phyloP scores from a whole-genome alignment of 306 rosid genomes.

The Urtica urens region DNA sequence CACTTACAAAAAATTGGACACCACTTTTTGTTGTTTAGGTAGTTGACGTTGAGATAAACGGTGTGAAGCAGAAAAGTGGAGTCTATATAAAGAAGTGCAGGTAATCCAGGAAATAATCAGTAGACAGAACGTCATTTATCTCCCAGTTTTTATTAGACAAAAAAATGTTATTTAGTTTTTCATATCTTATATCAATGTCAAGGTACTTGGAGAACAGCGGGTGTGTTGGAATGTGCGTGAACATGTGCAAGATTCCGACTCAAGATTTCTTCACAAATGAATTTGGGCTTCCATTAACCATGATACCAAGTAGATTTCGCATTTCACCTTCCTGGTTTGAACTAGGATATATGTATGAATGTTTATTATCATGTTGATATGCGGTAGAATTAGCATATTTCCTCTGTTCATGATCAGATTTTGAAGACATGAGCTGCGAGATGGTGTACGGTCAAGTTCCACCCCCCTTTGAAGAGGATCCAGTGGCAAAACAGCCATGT shows the following conservation, averaged over 20 bases:
- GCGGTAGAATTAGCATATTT: too few species aligned
- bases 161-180: neutral
- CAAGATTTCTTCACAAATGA: slow-evolving; percentile 95
- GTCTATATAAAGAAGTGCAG: slow-evolving; percentile 91
- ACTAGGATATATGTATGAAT: neutral
- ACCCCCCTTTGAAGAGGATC: slow-evolving; percentile 75
- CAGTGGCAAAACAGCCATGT: slow-evolving; percentile 77
- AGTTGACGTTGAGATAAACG: slow-evolving; percentile 81
- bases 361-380: neutral
- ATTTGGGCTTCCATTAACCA: slow-evolving; percentile 90
- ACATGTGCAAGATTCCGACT: slow-evolving; percentile 96
- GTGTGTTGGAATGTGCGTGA: slow-evolving; percentile 91
- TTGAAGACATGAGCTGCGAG: slow-evolving; percentile 96
- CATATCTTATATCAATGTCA: too few species aligned
- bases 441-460: slow-evolving; percentile 93
- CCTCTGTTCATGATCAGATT: slow-evolving; percentile 37
- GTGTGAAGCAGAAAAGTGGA: slow-evolving; percentile 81
- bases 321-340: neutral
- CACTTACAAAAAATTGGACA: neutral
- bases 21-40: slow-evolving; percentile 31
- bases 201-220: slow-evolving; percentile 97
- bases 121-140: too few species aligned
- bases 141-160: too few species aligned
- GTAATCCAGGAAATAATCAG: too few species aligned
- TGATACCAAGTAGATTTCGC: slow-evolving; percentile 68